Base-by-base conservation (phyloP, 306 rosid species). In the Corylus avellana region DNA sequence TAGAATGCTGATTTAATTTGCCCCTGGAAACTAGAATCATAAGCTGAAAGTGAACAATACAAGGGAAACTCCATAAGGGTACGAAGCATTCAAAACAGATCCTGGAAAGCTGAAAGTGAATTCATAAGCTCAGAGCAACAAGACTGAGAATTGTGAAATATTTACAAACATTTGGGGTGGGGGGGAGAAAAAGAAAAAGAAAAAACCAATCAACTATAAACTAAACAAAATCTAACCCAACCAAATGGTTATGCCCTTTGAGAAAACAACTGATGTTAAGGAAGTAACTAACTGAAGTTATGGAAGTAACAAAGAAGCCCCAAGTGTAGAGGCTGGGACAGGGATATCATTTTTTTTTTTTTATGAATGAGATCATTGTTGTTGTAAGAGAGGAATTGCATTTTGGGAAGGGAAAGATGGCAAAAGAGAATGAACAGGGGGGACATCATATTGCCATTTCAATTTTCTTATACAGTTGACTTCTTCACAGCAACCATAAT, bases 391-490 rank as follows among this genome's bases (percentile, higher is more conserved):
- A 57, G 22, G 37, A 27, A 47, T 53, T 58, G 70, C 72, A 58
- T 37, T 47, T 18, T 12, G 73, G 22, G 7, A 47, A 27, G 50
- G 37, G 7, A 8, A 56, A 70, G 1, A 20, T 49, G 66, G 63
- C 70, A 12, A 49, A 70, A 58, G 56, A 67, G 37, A 42, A 73
- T 18, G 18, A 63, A 54, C 58, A 50, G 9, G 37, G 67, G 63
- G 3, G 32, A 71, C 56, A 78, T 32, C 71, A 76, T 46, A 63
- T 32, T 25, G 39, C 63, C 49, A 71, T 53, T 42, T 22, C 25
- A 22, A 22, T 22, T 22, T 22, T 47, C 18, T 51, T 53, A 53
- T 29, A 9, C 50, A 53, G 76, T 27, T 32, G 42, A 22, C 62
- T 39, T 57, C 29, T 57, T 32, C 46, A 62, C 44, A 62, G 12